Evolutionary conservation across 164 flowering plant genomes (phyloP), one percentile per base, ranked within the genome.

Genomic region (Vitis riparia): DNA sequence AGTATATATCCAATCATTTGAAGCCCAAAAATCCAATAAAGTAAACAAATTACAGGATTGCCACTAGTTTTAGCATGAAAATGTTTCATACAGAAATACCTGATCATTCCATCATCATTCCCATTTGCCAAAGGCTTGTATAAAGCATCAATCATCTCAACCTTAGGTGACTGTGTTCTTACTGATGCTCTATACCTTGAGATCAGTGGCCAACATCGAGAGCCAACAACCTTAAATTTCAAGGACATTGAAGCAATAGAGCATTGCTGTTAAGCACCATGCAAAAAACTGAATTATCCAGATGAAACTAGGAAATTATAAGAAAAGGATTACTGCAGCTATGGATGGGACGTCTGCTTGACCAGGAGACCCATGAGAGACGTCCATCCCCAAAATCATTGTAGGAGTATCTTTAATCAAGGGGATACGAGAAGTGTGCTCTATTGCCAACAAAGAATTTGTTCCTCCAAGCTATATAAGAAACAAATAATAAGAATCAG

Each of bases 361-460:
- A 73, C 91, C 91, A 69, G 93, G 93, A 69, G 93, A 82, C 3
- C 93, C 95, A 77, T 89, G 98, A 68, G 95, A 91, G 62, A 93
- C 98, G 78, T 90, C 93, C 87, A 93, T 89, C 13, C 98, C 98
- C 79, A 93, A 37, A 59, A 93, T 91, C 88, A 93, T 71, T 16
- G 98, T 90, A 47, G 98, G 97, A 66, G 76, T 74, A 73, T 86
- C 85, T 13, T 55, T 73, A 49, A 90, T 78, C 32, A 87, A 53
- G 0, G 97, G 98, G 50, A 93, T 75, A 55, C 75, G 13, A 17
- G 84, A 73, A 1, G 84, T 64, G 13, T 79, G 73, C 76, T 93
- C 98, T 57, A 83, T 75, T 13, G 86, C 86, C 81, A 93, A 76
- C 77, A 91, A 76, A 65, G 97, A 93, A 78, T 88, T 93, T 37